Conservation (phyloP, 768 basidiomycete species). For the Leccinum uliginosum region DNA sequence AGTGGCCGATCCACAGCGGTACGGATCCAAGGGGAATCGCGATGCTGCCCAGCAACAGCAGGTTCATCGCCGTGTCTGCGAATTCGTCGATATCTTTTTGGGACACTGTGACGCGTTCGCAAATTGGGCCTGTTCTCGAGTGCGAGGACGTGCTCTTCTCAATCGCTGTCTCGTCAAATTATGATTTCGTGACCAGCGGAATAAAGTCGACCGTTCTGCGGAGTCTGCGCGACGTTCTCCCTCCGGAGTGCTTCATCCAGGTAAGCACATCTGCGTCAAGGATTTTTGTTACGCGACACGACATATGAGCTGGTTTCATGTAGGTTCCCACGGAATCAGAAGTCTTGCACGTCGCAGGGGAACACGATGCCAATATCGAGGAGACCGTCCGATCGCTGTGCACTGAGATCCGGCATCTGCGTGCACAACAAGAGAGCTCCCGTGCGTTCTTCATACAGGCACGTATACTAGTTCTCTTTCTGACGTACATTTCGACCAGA, state of each 20-base stretch:
- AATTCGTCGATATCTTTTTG: slow-evolving; percentile 9
- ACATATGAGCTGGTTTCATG: neutral
- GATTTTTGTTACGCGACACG: neutral
- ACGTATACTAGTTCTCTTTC: neutral
- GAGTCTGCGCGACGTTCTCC: slow-evolving; percentile 6
- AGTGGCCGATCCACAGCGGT: too few relatives aligned
- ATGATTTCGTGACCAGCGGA: slow-evolving; percentile 1
- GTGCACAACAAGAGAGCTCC: slow-evolving; percentile 1
- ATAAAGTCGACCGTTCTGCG: neutral
- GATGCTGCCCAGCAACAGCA: slow-evolving; percentile 4
- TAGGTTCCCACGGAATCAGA: neutral
- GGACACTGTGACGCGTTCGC: slow-evolving; percentile 7
- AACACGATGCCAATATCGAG: neutral
- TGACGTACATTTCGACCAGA: neutral
- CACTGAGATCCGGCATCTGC: slow-evolving; percentile 1
- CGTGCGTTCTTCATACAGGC: neutral
- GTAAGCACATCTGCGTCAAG: neutral
- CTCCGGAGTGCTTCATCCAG: neutral
- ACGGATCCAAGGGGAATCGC: neutral
- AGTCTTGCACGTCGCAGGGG: neutral
- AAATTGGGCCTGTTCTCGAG: slow-evolving; percentile 8
- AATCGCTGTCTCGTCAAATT: slow-evolving; percentile 7
- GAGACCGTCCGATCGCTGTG: slow-evolving; percentile 1
- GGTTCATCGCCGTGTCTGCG: slow-evolving; percentile 3
- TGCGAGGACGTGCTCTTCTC: neutral